Percentiles rank a stretch among this genome's conserved stretches.
Conservation (phyloP, 2,329 filamentous ascomycete genomes). For the Ceratocystis lukuohia region DNA sequence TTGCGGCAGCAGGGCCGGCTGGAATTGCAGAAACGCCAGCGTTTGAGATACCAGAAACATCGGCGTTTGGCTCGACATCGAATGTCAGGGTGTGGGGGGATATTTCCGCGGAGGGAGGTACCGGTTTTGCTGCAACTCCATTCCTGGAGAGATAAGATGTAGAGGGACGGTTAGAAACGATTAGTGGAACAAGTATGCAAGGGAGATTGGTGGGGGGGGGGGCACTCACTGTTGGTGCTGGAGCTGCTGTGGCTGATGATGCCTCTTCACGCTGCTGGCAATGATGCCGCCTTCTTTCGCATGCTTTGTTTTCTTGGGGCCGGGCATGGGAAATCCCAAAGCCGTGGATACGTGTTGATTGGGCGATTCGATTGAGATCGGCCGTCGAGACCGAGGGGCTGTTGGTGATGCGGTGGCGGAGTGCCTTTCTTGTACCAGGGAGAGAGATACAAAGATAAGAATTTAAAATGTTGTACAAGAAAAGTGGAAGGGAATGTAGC, state of each 20-base stretch:
- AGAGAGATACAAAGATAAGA: not conserved
- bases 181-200: not conserved
- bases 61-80: not conserved
- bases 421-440: not conserved
- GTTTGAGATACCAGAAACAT: not conserved
- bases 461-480: not conserved
- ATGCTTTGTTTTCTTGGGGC: slow-evolving; percentile 41
- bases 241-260: slow-evolving; percentile 23
- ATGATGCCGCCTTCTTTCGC: slow-evolving; percentile 39
- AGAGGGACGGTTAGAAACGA: not conserved
- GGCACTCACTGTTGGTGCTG: not conserved
- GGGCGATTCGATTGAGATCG: not conserved
- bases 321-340: slow-evolving; percentile 15
- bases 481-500: not conserved
- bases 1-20: not conserved
- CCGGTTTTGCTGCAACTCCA: slow-evolving; percentile 30
- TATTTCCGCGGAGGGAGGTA: not conserved
- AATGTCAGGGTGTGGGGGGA: not conserved
- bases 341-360: slow-evolving; percentile 1
- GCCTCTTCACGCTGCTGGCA: slow-evolving; percentile 40
- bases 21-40: not conserved
- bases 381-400: not conserved
- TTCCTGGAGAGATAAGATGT: slow-evolving; percentile 23
- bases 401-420: not conserved
- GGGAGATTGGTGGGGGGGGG: not conserved